Evolutionary conservation across 306 rosid species (phyloP), one percentile per base, ranked within the genome.

Genomic region (Rubus idaeus): DNA sequence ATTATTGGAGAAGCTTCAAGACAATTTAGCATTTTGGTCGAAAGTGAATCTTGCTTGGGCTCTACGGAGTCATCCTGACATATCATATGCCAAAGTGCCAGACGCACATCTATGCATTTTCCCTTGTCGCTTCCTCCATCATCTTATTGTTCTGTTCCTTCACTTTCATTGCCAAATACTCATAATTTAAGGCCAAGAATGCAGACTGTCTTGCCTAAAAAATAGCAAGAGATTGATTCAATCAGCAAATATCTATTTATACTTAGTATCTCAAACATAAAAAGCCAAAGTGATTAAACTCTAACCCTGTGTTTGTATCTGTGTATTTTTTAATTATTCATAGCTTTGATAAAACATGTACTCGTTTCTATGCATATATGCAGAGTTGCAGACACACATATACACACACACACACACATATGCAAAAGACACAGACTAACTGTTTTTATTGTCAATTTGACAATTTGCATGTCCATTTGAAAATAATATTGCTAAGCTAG

Each of bases 111-210:
- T 9, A 84, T 17, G 35, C 41, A 37, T 44, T 49, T 60, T 13
- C 49, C 68, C 72, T 88, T 91, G 96, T 91, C 96, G 73, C 44
- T 79, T 87, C 83, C 75, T 57, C 42, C 62, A 83, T 67, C 61
- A 73, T 82, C 76, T 79, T 68, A 26, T 82, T 81, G 42, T 74
- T 52, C 12, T 58, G 60, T 75, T 74, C 55, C 30, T 68, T 68
- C 79, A 44, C 71, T 68, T 68, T 74, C 79, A 1, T 30, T 68
- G 9, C 58, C 68, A 55, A n/a, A 56, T 20, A 13, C 11, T 5
- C 5, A 1, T 6, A 37, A 5, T 37, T 37, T 0, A 63, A 5
- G 21, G 4, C 41, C 41, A 3, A 26, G 4, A 60, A 39, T 10
- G 64, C 64, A 53, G 39, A 40, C 42, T 26, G 41, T 18, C 5